Evolutionary conservation across 805 yeast genomes (phyloP).

Genomic region (Yarrowia divulgata): DNA sequence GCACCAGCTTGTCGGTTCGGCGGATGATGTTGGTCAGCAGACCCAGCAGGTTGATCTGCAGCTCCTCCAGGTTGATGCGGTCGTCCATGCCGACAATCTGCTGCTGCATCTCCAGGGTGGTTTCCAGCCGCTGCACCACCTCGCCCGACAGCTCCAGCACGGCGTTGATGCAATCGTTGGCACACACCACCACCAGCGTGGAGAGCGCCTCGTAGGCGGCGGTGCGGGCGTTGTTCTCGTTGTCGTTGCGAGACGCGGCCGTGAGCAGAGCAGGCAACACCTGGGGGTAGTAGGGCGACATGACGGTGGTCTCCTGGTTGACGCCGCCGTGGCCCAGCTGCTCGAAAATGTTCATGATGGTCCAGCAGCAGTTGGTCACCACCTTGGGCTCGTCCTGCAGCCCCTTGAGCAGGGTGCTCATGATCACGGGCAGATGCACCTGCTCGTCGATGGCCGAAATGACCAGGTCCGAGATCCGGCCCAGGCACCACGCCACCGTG

Average conservation of each 20-base stretch:
- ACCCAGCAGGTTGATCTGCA: conserved; percentile 79
- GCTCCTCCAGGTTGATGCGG: conserved; percentile 79
- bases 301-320: conserved; percentile 58
- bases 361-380: conserved; percentile 97
- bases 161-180: conserved; percentile 70
- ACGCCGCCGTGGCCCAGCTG: conserved; percentile 68
- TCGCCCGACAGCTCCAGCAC: conserved; percentile 79
- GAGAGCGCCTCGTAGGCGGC: conserved; percentile 97
- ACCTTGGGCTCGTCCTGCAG: conserved; percentile 91
- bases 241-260: conserved; percentile 75
- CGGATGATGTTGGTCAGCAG: conserved; percentile 83
- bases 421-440: conserved; percentile 69
- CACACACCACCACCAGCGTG: conserved; percentile 76
- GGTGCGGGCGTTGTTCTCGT: conserved; percentile 87
- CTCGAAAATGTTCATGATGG: conserved; percentile 88
- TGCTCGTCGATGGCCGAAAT: conserved; percentile 75
- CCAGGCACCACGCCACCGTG: conserved; percentile 98
- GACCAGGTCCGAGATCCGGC: conserved; percentile 89
- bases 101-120: conserved; percentile 65
- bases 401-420: conserved; percentile 80
- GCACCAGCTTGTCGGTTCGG: conserved; percentile 72
- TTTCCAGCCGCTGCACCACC: conserved; percentile 73
- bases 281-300: conserved; percentile 75
- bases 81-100: conserved; percentile 74
- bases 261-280: conserved; percentile 74